Evolutionary conservation across 2,329 filamentous ascomycete genomes (phyloP).

Genomic region (Penicillium decumbens): DNA sequence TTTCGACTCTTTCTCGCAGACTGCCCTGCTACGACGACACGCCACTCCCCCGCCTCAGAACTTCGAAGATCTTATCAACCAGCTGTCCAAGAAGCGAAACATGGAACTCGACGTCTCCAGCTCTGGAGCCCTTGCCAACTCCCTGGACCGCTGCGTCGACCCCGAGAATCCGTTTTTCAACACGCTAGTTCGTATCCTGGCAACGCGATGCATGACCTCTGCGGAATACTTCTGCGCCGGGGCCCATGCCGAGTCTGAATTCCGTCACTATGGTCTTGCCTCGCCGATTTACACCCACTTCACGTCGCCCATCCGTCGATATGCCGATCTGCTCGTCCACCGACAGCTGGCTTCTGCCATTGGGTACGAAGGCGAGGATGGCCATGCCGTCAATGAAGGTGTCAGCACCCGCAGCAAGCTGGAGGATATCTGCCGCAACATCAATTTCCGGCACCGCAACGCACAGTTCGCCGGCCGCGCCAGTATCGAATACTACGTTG

Average conservation of each 20-base stretch:
- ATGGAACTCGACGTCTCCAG: slow-evolving; percentile 78
- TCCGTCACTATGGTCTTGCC: slow-evolving; percentile 93
- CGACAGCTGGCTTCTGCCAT: slow-evolving; percentile 93
- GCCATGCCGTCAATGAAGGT: slow-evolving; percentile 67
- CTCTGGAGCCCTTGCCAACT: slow-evolving; percentile 89
- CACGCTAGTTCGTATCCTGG: slow-evolving; percentile 93
- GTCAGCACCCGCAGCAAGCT: slow-evolving; percentile 78
- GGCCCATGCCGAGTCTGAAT: slow-evolving; percentile 87
- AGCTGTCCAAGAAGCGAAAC: slow-evolving; percentile 80
- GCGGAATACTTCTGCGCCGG: slow-evolving; percentile 98
- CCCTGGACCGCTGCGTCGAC: slow-evolving; percentile 79
- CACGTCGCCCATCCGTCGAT: slow-evolving; percentile 92
- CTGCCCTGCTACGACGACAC: slow-evolving; percentile 87
- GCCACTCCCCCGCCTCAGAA: slow-evolving; percentile 89
- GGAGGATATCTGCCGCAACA: slow-evolving; percentile 94
- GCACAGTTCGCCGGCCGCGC: slow-evolving; percentile 92
- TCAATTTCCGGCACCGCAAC: slow-evolving; percentile 95
- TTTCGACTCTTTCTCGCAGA: slow-evolving; percentile 88
- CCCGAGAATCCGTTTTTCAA: slow-evolving; percentile 89
- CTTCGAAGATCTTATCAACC: slow-evolving; percentile 88
- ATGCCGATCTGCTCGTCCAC: slow-evolving; percentile 93
- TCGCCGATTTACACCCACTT: slow-evolving; percentile 98
- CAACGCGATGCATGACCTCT: slow-evolving; percentile 97
- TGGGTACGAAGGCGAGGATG: slow-evolving; percentile 62
- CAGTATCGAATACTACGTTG: slow-evolving; percentile 95